phyloP scores from a whole-genome alignment of 2,329 filamentous ascomycete genomes.

The Myriosclerotinia scirpicola region DNA sequence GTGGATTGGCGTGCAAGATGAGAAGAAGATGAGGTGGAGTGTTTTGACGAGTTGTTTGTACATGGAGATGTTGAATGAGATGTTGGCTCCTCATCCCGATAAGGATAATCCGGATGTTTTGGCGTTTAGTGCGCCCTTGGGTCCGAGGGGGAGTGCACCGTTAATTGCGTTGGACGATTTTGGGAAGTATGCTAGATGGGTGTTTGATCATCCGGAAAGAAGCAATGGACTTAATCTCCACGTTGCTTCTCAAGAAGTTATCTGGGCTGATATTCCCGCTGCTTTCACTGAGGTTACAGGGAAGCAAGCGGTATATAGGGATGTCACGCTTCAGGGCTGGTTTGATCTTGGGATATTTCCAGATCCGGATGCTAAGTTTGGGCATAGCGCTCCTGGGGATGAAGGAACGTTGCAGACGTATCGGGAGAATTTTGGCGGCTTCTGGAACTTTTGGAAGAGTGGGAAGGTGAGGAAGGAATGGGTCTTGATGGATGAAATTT shows the following conservation, averaged over 20 bases:
- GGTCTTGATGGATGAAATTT: constrained; percentile 32
- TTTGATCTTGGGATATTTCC: constrained; percentile 26
- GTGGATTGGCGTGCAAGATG: constrained; percentile 32
- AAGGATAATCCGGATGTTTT: constrained; percentile 23
- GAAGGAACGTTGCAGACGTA: constrained; percentile 29
- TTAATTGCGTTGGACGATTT: constrained; percentile 36
- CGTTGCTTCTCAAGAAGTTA: constrained; percentile 33
- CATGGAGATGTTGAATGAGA: constrained; percentile 37
- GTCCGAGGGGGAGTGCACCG: constrained; percentile 25
- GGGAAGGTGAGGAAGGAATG: constrained; percentile 29
- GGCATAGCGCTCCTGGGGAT: constrained; percentile 24
- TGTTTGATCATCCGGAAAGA: constrained; percentile 33
- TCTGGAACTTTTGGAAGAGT: constrained; percentile 33
- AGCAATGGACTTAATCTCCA: constrained; percentile 34
- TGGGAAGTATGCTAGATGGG: constrained; percentile 36
- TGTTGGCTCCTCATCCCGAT: constrained; percentile 27
- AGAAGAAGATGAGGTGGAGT: constrained; percentile 30
- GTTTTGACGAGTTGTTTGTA: constrained; percentile 41
- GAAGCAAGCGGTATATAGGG: constrained; percentile 28
- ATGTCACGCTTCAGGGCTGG: constrained; percentile 31
- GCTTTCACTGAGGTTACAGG: constrained; percentile 31
- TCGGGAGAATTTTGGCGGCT: constrained; percentile 33
- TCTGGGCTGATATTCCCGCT: constrained; percentile 28
- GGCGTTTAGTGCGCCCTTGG: constrained; percentile 30
- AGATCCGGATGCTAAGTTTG: constrained; percentile 29